These are phyloP conservation scores for Zasmidium citrigriseum DNA, from an alignment of 2,329 filamentous ascomycete genomes.

Conservation along the genomic window DNA sequence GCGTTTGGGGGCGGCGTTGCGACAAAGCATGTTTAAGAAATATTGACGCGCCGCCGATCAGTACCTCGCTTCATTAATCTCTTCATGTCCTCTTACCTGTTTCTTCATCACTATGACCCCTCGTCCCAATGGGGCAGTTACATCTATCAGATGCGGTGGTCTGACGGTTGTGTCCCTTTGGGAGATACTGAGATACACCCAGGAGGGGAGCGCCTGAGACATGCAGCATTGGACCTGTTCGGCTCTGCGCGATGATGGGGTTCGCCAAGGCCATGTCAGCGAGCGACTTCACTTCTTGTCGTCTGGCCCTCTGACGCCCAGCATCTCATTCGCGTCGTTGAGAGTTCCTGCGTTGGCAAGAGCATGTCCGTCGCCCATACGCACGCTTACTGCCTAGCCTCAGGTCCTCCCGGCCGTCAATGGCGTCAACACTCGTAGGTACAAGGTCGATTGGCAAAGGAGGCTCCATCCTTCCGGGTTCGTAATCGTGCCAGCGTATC, in stretches of 20 bases:
- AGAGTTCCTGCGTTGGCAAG: conserved; percentile 2
- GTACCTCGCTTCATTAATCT: conserved; percentile 7
- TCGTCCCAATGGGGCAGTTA: conserved; percentile 5
- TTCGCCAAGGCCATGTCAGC: neutral
- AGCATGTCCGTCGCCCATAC: neutral
- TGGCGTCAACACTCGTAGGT: conserved; percentile 15
- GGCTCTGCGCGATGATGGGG: neutral
- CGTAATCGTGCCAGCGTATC: conserved; percentile 7
- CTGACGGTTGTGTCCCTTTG: neutral
- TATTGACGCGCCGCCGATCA: conserved; percentile 11
- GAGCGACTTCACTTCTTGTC: neutral
- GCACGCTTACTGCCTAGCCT: neutral
- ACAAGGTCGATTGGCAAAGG: neutral
- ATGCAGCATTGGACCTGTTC: neutral
- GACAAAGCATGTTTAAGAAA: conserved; percentile 9
- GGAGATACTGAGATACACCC: conserved; percentile 6
- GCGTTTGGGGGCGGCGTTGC: conserved; percentile 3
- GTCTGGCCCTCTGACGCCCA: neutral
- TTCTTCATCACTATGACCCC: too few species aligned
- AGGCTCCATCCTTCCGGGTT: conserved; percentile 3
- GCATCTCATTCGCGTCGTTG: neutral
- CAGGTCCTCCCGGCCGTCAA: neutral
- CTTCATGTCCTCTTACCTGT: neutral
- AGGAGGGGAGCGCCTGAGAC: too few species aligned
- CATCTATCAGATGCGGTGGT: neutral